These are phyloP conservation scores for Yamadazyma sp. DNA, from an alignment of 1,139 yeast genomes.

Conservation along the genomic window DNA sequence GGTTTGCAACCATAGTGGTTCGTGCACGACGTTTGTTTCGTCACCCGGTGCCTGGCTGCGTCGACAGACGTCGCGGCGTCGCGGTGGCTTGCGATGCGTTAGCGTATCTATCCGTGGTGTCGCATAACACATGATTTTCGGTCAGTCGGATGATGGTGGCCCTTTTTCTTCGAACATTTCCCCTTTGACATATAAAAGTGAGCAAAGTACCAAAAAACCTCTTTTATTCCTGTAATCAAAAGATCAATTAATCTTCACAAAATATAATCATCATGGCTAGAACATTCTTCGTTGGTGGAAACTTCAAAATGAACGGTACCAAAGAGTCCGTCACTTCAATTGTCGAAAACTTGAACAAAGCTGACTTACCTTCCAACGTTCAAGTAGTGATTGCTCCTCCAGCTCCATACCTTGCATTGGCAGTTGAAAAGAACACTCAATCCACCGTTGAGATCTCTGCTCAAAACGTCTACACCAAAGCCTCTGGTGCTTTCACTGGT, in stretches of 20 bases:
- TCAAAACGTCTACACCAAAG: conserved; percentile 86
- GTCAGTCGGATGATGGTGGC: conserved; percentile 19
- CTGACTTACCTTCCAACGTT: conserved; percentile 69
- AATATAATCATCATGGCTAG: conserved; percentile 58
- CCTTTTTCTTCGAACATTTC: conserved; percentile 8
- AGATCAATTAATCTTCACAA: too few species aligned
- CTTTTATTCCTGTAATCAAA: conserved; percentile 1
- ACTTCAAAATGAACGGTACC: conserved; percentile 98
- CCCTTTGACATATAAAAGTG: neutral
- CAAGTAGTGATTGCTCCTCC: conserved; percentile 98
- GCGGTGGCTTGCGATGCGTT: too few species aligned
- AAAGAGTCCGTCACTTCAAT: conserved; percentile 80
- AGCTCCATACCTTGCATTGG: conserved; percentile 81
- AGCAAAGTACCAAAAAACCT: neutral
- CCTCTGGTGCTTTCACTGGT: conserved; percentile 97
- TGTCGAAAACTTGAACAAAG: conserved; percentile 77
- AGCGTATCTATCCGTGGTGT: neutral
- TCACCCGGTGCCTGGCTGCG: too few species aligned
- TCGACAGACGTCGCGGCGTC: too few species aligned
- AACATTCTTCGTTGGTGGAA: conserved; percentile 96
- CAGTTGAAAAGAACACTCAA: conserved; percentile 69
- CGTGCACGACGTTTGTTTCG: too few species aligned
- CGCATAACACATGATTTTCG: conserved; percentile 6
- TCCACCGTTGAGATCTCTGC: conserved; percentile 79
- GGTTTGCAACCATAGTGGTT: neutral